phyloP scores from a whole-genome alignment of 257 asterid genomes.

The Nicotiana tabacum region DNA sequence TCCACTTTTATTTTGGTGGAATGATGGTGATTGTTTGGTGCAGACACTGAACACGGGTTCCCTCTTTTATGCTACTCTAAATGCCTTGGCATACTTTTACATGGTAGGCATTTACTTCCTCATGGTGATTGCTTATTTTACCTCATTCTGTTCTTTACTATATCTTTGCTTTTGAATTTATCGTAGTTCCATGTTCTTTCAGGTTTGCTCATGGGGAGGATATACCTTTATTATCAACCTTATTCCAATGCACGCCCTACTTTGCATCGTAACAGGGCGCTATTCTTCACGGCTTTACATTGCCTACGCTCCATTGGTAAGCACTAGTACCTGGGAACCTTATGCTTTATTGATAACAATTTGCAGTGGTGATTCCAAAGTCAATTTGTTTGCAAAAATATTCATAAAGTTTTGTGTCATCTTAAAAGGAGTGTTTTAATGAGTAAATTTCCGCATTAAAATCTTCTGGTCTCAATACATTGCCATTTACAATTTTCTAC shows the following conservation, averaged over 20 bases:
- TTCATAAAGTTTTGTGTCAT: too few relatives aligned
- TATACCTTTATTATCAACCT: constrained; percentile 97
- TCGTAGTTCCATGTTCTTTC: constrained; percentile 6
- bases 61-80: constrained; percentile 89
- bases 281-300: constrained; percentile 93
- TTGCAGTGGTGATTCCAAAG: background rate
- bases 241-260: constrained; percentile 97
- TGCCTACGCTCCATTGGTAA: constrained; percentile 96
- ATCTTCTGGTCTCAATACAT: background rate
- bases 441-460: background rate
- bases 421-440: too few relatives aligned
- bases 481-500: background rate
- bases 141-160: background rate
- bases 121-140: background rate
- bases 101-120: constrained; percentile 49
- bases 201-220: constrained; percentile 99
- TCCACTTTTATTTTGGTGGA: background rate
- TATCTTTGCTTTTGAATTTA: background rate
- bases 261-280: constrained; percentile 95
- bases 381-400: too few relatives aligned
- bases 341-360: background rate
- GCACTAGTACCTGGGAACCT: constrained; percentile 20
- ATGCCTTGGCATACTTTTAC: constrained; percentile 90
- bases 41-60: constrained; percentile 99
- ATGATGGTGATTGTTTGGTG: constrained; percentile 19